Base-by-base conservation (phyloP, 139 green algal species). In the Microglena sp. region DNA sequence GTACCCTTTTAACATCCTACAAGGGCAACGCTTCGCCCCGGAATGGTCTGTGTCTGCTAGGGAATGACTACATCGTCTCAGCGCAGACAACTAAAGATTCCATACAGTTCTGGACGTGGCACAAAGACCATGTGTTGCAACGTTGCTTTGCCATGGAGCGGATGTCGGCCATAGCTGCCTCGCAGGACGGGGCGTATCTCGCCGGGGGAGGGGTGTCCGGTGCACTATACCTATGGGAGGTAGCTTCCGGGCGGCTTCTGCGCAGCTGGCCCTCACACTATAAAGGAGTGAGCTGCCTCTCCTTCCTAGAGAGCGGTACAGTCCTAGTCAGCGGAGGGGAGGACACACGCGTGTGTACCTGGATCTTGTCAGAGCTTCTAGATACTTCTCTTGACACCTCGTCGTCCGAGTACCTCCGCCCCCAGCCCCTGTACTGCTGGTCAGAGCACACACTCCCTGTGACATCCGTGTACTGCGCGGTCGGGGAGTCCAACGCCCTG, bases 251-350 rank as follows among this genome's bases (percentile, higher is more conserved):
- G 1, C 67, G 74, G 5, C 75, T 97, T 33, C 72, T 97, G 63
- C 74, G 76, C 5, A 79, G 32, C 18, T 97, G 90, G 92, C 62
- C 80, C 5, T 86, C 82, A 1, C 91, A 97, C 75, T 97, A 95
- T 82, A 92, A 92, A 77, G 84, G 77, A 22, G 79, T 92, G 6
- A 85, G 81, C 2, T 68, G 54, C 24, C 74, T 97, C 27, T 65
- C 74, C 0, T 93, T 95, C 60, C 73, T 63, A 3, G 73, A 87
- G 15, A 60, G 67, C 45, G 86, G 86, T n/a, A 35, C 50, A 3
- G 28, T 91, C 55, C 68, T 97, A 50, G 22, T 97, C 6, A 90
- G 74, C 34, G 89, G 77, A 2, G 81, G 81, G 1, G 85, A 95
- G 45, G 91, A 97, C 71, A 86, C 80, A 0, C 44, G 91, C 27